These are phyloP conservation scores for Stipa capillata DNA, from an alignment of 176 grass and related monocot species.

Conservation along the genomic window DNA sequence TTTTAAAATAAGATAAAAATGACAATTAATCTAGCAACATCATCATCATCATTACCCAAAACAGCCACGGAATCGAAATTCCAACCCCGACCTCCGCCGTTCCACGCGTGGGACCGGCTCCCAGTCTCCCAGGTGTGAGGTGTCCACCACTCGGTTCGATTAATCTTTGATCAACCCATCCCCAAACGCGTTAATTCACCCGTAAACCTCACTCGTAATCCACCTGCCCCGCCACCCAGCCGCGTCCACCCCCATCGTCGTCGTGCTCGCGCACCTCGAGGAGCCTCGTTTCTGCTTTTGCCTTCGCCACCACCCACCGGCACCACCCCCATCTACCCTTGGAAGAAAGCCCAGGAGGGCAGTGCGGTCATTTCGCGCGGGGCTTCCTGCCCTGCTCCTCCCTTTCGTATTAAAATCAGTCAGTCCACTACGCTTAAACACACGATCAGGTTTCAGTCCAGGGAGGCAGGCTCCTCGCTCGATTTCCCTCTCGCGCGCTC, in stretches of 20 bases:
- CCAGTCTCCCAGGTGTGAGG: no score
- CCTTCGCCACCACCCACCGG: no score
- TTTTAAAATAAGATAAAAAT: no score
- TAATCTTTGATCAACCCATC: not conserved
- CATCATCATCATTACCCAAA: no score
- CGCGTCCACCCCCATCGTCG: slow-evolving; percentile 22
- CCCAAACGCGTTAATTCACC: not conserved
- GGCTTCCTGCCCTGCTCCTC: not conserved
- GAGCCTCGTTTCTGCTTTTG: not conserved
- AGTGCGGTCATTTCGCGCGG: not conserved
- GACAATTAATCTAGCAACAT: no score
- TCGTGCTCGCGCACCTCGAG: no score
- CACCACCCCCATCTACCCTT: no score
- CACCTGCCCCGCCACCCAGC: not conserved
- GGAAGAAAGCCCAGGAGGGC: no score
- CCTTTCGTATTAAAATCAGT: not conserved
- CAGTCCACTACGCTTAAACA: not conserved
- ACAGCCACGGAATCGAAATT: not conserved
- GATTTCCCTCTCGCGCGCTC: no score
- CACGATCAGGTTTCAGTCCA: not conserved
- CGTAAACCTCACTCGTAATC: not conserved
- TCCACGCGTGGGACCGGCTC: not conserved
- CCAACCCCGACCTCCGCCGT: no score
- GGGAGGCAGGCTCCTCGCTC: no score
- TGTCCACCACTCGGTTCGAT: not conserved